phyloP scores from a whole-genome alignment of 768 basidiomycete genomes.

The Boletus bicolor region DNA sequence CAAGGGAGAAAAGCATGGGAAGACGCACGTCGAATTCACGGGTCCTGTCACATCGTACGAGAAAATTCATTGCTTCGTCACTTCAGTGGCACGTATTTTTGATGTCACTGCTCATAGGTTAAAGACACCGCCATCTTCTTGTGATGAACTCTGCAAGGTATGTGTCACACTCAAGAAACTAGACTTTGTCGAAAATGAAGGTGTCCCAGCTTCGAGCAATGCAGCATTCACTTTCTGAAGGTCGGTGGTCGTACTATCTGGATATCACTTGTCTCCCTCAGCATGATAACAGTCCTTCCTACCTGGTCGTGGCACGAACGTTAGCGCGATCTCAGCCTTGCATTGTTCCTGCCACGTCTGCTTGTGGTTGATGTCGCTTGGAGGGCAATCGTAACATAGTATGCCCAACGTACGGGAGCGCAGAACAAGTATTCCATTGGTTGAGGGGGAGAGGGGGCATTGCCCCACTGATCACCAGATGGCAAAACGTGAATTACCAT shows the following conservation, averaged over 20 bases:
- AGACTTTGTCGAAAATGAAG: neutral
- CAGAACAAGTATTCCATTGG: neutral
- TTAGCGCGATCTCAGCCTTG: neutral
- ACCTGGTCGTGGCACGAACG: neutral
- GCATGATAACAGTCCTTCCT: neutral
- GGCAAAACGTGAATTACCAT: neutral
- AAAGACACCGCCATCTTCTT: neutral
- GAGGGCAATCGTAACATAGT: neutral
- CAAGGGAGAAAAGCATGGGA: neutral
- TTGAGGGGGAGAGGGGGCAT: neutral
- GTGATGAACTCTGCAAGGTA: neutral
- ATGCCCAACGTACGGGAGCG: neutral
- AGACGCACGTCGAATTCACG: neutral
- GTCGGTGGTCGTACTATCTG: neutral
- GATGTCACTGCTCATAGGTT: too few species aligned
- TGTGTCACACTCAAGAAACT: neutral
- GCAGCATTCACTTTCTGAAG: neutral
- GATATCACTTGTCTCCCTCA: neutral
- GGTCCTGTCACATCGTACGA: neutral
- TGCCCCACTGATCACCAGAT: neutral
- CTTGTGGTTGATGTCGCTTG: neutral
- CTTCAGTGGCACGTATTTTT: too few species aligned
- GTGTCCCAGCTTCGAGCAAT: neutral
- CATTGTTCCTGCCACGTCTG: neutral
- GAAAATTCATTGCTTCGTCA: too few species aligned